Percentiles rank a stretch among this genome's conserved stretches.
Conservation (phyloP, 2,329 filamentous ascomycete genomes). For the Colletotrichum cereale region DNA sequence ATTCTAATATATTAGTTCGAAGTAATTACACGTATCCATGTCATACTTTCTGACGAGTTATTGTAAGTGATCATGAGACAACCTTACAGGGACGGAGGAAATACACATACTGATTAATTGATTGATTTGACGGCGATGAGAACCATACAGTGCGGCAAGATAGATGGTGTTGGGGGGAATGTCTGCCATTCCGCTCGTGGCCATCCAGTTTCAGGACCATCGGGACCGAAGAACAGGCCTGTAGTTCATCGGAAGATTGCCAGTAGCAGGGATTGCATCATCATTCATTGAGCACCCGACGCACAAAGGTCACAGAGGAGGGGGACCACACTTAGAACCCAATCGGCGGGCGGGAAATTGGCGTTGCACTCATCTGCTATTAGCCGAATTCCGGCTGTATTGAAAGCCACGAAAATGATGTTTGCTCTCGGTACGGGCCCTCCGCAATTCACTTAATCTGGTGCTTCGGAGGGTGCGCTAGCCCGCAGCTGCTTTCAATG, state of each 20-base stretch:
- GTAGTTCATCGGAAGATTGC: neutral
- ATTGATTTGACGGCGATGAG: too few relatives aligned
- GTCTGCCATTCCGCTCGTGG: too few relatives aligned
- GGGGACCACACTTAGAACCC: neutral
- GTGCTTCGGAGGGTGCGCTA: constrained; percentile 12
- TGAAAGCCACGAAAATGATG: too few relatives aligned
- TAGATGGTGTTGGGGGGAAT: neutral
- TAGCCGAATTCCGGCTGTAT: constrained; percentile 24
- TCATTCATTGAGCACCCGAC: neutral
- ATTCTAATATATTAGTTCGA: neutral
- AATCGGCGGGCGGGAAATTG: neutral
- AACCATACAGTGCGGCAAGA: neutral
- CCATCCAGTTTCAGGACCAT: too few relatives aligned
- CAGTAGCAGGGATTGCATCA: neutral
- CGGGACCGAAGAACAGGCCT: too few relatives aligned
- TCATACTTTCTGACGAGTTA: neutral
- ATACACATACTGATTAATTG: neutral
- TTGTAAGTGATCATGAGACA: neutral
- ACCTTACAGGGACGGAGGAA: too few relatives aligned
- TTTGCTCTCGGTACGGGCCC: neutral
- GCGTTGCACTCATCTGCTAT: constrained; percentile 17
- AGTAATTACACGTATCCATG: rapidly evolving
- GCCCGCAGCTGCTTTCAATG: neutral
- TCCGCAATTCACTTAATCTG: constrained; percentile 21
- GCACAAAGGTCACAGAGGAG: neutral